Conservation (phyloP, 2,329 filamentous ascomycete genomes). For the Colletotrichum kahawae region DNA sequence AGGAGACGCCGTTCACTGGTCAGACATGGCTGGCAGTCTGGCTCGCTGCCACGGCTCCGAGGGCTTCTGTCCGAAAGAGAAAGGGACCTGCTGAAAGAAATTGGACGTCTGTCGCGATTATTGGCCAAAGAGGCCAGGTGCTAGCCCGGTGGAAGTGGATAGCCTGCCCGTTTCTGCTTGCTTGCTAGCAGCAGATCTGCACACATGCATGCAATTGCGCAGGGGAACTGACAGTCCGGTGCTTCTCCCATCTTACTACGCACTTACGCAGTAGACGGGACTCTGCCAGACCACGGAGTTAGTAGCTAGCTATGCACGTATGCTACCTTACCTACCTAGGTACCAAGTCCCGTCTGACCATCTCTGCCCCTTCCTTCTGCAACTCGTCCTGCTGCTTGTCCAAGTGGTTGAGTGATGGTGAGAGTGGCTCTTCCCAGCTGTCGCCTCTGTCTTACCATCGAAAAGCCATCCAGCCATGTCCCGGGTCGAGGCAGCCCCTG, state of each 20-base stretch:
- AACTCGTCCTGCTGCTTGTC: not conserved
- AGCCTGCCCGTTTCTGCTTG: not conserved
- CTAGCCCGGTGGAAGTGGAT: not conserved
- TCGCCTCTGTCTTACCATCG: not conserved
- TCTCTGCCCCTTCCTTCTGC: not conserved
- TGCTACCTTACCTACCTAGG: too few species aligned
- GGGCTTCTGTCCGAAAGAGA: not conserved
- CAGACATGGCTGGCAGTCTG: conserved; percentile 8
- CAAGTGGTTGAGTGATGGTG: not conserved
- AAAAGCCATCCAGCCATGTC: not conserved
- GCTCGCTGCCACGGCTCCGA: not conserved
- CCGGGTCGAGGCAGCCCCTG: not conserved
- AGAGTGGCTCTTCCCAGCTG: not conserved
- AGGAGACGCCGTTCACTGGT: not conserved
- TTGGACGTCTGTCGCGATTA: not conserved
- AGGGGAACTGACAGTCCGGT: not conserved
- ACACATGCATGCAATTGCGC: conserved; percentile 10
- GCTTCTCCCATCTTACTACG: not conserved
- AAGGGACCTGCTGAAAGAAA: not conserved
- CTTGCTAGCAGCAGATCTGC: conserved; percentile 4
- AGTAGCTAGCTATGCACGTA: too few species aligned
- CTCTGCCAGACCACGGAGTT: too few species aligned
- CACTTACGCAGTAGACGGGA: too few species aligned
- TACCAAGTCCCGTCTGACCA: not conserved
- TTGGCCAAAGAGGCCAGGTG: not conserved